Base-by-base conservation (phyloP, 164 flowering plant species). In the Vitis amurensis region DNA sequence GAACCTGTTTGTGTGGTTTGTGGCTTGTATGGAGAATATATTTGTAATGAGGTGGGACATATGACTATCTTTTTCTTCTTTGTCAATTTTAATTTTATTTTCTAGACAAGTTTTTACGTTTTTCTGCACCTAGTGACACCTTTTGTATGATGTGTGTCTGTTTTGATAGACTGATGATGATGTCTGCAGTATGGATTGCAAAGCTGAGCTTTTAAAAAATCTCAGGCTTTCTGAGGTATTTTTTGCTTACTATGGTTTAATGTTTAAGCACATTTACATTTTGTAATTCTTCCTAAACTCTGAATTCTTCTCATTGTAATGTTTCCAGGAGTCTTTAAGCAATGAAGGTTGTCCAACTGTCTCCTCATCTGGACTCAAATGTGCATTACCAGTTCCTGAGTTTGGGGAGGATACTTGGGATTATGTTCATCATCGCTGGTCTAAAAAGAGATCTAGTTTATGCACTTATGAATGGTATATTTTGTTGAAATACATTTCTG, bases 161-260 rank as follows among this genome's bases (percentile, higher is more conserved):
- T 61, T 68, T 68, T 67, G 47, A 56, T 74, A 93, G 98, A 93
- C 98, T 8, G 87, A 89, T 69, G 96, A 90, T 75, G 98, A 93
- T 75, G 77, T 93, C 75, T 93, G 97, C 82, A 93, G 98, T 78
- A 79, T 81, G 77, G 93, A 93, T 68, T 93, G 98, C 88, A 93
- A 93, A 80, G 75, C 77, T 67, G 86, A 85, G 64, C 78, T 90
- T 71, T 66, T 88, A 67, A 64, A 78, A 66, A 81, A 63, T 67
- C 66, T 70, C 30, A 73, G 78, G 65, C 17, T 49, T 14, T 51
- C 55, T 31, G 72, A 87, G 91, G 89, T 87, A 15, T 53, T 71
- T 59, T 30, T 53, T 44, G 10, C 15, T 48, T 30, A 1, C 15
- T 44, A 23, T 49, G 3, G 29, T 61, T 12, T 62, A 15, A 19